These are phyloP conservation scores for Malus fusca DNA, from an alignment of 306 rosid species.

Conservation along the genomic window DNA sequence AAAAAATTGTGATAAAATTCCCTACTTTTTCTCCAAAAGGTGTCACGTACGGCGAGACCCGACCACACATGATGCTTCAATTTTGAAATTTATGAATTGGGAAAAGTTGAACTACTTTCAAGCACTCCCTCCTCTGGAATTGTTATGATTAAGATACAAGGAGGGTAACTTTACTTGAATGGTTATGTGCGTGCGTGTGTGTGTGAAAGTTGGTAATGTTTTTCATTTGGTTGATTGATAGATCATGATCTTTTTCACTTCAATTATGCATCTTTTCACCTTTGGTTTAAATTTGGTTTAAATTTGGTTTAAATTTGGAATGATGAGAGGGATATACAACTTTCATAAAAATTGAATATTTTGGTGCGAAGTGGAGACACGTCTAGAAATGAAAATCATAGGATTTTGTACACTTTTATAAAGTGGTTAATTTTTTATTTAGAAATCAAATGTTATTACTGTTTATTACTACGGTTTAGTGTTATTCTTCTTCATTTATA, in stretches of 20 bases:
- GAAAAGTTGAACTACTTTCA: conserved; percentile 1
- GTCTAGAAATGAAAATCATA: conserved; percentile 13
- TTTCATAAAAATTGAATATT: conserved; percentile 26
- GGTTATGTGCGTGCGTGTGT: no score
- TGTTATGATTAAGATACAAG: conserved; percentile 15
- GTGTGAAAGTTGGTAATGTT: conserved; percentile 40
- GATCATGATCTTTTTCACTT: conserved; percentile 55
- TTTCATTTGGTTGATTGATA: conserved; percentile 55
- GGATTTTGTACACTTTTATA: conserved; percentile 29
- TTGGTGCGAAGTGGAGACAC: conserved; percentile 20
- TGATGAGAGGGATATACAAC: conserved; percentile 19
- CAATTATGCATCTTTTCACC: conserved; percentile 28
- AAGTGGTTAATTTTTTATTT: conserved; percentile 13
- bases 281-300: conserved; percentile 21
- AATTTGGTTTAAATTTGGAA: conserved; percentile 36
- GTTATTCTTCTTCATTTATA: no score
- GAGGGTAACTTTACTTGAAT: conserved; percentile 13
- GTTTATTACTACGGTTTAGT: no score
- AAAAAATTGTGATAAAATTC: no score
- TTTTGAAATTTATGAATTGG: conserved; percentile 13
- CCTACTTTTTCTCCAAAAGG: conserved; percentile 7
- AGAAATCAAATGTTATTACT: no score
- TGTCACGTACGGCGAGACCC: conserved; percentile 9
- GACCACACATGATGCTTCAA: conserved; percentile 1
- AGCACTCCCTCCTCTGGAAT: conserved; percentile 26